A percentile compares a stretch with the other conserved stretches of the same genome.
Evolutionary conservation across 805 yeast species (phyloP).

Genomic region (Yarrowia alimentaria): DNA sequence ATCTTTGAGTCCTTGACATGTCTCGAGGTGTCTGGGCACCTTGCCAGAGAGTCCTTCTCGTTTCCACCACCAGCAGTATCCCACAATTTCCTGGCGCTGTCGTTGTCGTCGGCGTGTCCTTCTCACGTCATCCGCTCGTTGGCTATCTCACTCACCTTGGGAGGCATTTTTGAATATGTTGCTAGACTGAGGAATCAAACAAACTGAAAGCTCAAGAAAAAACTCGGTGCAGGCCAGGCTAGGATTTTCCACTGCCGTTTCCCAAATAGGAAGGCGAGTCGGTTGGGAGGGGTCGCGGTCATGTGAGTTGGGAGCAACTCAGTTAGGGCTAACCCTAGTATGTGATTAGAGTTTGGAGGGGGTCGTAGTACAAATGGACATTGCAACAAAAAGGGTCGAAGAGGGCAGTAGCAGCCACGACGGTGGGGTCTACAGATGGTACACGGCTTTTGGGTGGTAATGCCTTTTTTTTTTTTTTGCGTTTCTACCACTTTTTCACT

Average conservation of each 20-base stretch:
- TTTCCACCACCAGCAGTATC: too few species aligned
- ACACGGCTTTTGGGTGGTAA: too few species aligned
- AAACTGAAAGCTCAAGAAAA: conserved; percentile 19
- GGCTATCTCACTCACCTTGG: conserved; percentile 33
- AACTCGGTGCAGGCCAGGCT: conserved; percentile 10
- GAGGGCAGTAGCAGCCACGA: too few species aligned
- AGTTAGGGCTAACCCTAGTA: conserved; percentile 21
- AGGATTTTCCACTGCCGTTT: too few species aligned
- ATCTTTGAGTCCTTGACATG: too few species aligned
- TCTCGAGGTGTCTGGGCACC: too few species aligned
- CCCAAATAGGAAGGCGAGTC: conserved; percentile 23
- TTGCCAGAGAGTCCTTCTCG: too few species aligned
- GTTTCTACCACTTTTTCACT: too few species aligned
- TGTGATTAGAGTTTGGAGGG: too few species aligned
- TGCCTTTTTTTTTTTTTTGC: too few species aligned
- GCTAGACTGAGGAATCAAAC: conserved; percentile 26
- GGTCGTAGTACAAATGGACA: conserved; percentile 13
- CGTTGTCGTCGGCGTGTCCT: background rate
- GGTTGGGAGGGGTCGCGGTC: background rate
- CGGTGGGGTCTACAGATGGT: too few species aligned
- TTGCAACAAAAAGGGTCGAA: conserved; percentile 19
- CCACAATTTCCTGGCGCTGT: background rate
- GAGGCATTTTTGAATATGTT: conserved; percentile 33
- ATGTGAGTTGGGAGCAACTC: background rate
- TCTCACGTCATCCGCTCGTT: too few species aligned